Evolutionary conservation across 2,329 filamentous ascomycete species (phyloP).

Genomic region (Chaetomium olivaceum): DNA sequence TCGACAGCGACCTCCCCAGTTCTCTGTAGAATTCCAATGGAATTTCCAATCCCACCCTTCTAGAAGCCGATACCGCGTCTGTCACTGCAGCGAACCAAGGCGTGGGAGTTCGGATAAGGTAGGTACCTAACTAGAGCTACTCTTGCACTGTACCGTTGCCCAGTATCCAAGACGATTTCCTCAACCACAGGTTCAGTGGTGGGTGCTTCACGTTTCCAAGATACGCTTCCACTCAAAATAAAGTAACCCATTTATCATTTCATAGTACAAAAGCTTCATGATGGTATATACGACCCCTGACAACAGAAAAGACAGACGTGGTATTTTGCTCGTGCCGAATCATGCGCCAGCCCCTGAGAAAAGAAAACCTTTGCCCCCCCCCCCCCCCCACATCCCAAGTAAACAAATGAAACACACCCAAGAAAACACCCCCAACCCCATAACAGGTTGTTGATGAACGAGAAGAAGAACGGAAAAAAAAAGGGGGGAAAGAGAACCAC

Average conservation of each 20-base stretch:
- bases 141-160: background rate
- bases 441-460: background rate
- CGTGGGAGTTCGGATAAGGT: background rate
- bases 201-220: background rate
- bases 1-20: background rate
- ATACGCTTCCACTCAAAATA: background rate
- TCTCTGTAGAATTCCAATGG: background rate
- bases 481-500: background rate
- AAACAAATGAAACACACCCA: constrained; percentile 6
- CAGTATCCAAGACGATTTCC: background rate
- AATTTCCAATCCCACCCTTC: constrained; percentile 1
- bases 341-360: constrained; percentile 11
- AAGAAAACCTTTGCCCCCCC: background rate
- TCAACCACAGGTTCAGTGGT: background rate
- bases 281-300: background rate
- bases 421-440: background rate
- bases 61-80: constrained; percentile 3
- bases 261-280: background rate
- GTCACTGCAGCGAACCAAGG: background rate
- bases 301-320: constrained; percentile 8
- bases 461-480: constrained; percentile 3
- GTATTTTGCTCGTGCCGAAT: constrained; percentile 4
- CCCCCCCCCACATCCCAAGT: constrained; percentile 2
- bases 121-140: background rate
- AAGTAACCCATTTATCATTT: background rate